Base-by-base conservation (phyloP, 441 rosid species). In the Daphne laureola region DNA sequence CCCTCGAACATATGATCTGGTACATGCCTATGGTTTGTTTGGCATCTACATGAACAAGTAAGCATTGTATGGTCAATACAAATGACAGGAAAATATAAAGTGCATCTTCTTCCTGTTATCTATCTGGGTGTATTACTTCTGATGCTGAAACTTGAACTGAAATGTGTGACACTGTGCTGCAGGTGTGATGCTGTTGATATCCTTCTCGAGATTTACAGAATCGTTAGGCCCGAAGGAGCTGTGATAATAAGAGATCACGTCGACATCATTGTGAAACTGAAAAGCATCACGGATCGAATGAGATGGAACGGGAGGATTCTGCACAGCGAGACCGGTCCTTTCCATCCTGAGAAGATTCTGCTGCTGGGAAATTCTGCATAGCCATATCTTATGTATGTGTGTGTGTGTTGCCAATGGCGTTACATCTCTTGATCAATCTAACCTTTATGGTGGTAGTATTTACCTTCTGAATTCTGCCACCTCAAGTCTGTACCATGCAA, bases 1-100 rank as follows among this genome's bases (percentile, higher is more conserved):
- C 25, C 89, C 82, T 46, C 71, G 87, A 58, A 76, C 89, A 0
- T 80, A 82, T 43, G 86, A 80, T 64, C 49, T 78, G 66, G 65
- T 80, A 35, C 85, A 77, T 64, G 81, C 86, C 35, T 8, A 72
- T 58, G 77, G 81, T 36, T 41, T 80, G 27, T 82, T 82, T 66
- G 69, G 82, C 66, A 62, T 73, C 71, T 82, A 80, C 25, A 55
- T 60, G 55, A 26, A 71, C 80, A 78, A 80, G 84, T 82, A 68
- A 76, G 78, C 26, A 23, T 17, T 50, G 6, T 55, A 13, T 5
- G 36, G 5, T 31, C 36, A 4, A 17, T 38, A 23, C 15, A 13
- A 27, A 31, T 31, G 36, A 31, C 8, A 18, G 55, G 17, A 42
- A 42, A 16, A 16, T n/a, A 17, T 21, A 1, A 23, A n/a, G 38